phyloP scores from a whole-genome alignment of 106 monocot genomes.

The Dioscorea zingiberensis region DNA sequence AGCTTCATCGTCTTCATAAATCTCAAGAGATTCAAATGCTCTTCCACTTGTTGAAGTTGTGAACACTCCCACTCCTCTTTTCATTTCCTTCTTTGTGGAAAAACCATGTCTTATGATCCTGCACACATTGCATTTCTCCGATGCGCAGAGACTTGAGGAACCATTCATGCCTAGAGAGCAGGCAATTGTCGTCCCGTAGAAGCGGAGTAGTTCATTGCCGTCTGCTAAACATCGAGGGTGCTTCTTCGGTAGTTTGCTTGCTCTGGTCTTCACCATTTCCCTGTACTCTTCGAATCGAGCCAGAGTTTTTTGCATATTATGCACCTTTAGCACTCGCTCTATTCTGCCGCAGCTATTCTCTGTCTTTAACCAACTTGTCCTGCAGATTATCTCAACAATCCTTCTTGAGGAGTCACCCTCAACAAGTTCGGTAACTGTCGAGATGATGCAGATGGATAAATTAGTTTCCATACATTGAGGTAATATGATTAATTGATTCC shows the following conservation, averaged over 20 bases:
- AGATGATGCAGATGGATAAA: neutral
- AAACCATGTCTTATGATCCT: constrained; percentile 74
- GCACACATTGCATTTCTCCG: constrained; percentile 71
- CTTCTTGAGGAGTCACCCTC: constrained; percentile 98
- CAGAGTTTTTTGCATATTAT: constrained; percentile 86
- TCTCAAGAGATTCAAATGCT: constrained; percentile 65
- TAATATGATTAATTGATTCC: too few species aligned
- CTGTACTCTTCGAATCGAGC: constrained; percentile 83
- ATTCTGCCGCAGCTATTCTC: constrained; percentile 63
- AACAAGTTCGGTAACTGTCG: constrained; percentile 72
- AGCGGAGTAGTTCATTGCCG: constrained; percentile 86
- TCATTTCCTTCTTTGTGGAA: constrained; percentile 50
- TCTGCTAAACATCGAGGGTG: constrained; percentile 95
- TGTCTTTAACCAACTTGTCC: constrained; percentile 69
- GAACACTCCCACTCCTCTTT: constrained; percentile 68
- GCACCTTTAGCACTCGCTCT: constrained; percentile 88
- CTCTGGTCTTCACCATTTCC: constrained; percentile 70
- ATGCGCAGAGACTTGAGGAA: constrained; percentile 61
- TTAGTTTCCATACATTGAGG: too few species aligned
- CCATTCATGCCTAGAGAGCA: constrained; percentile 68
- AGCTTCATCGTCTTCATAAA: constrained; percentile 18
- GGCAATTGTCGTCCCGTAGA: constrained; percentile 70
- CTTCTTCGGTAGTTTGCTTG: constrained; percentile 84
- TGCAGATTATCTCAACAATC: constrained; percentile 97
- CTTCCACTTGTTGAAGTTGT: constrained; percentile 84